Conservation (phyloP, 2,329 filamentous ascomycete genomes). For the Pseudohalonectria lignicola region DNA sequence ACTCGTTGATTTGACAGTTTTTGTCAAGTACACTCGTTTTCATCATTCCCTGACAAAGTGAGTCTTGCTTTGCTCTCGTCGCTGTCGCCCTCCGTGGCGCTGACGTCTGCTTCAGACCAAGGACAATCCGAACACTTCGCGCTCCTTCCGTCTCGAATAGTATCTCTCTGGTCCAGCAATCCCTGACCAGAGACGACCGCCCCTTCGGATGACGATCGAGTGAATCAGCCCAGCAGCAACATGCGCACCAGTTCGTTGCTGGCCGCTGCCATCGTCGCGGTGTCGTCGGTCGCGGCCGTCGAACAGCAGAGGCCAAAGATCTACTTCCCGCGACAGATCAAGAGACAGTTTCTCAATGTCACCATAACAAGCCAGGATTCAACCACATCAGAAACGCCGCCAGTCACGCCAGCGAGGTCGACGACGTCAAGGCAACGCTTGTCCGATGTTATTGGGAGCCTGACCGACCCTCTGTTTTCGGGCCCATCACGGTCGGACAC, state of each 20-base stretch:
- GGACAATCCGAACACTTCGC: constrained; percentile 6
- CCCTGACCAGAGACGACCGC: no score
- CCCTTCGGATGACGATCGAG: constrained; percentile 6
- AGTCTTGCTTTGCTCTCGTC: constrained; percentile 13
- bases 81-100: constrained; percentile 8
- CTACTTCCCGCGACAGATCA: constrained; percentile 47
- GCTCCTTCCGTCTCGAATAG: constrained; percentile 4
- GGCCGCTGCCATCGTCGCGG: constrained; percentile 36
- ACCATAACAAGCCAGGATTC: constrained; percentile 19
- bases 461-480: neutral
- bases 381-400: neutral
- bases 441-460: neutral
- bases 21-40: constrained; percentile 51
- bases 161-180: no score
- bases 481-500: neutral
- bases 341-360: constrained; percentile 34
- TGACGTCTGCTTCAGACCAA: constrained; percentile 9
- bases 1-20: constrained; percentile 34
- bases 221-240: constrained; percentile 4
- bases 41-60: constrained; percentile 35
- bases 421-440: neutral
- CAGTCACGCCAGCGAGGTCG: neutral
- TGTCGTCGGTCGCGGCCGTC: constrained; percentile 31
- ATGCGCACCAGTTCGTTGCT: constrained; percentile 41
- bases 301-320: constrained; percentile 34